A percentile compares a stretch with the other conserved stretches of the same genome.
Evolutionary conservation across 345 rosid genomes (phyloP).

Genomic region (Gossypium turneri): DNA sequence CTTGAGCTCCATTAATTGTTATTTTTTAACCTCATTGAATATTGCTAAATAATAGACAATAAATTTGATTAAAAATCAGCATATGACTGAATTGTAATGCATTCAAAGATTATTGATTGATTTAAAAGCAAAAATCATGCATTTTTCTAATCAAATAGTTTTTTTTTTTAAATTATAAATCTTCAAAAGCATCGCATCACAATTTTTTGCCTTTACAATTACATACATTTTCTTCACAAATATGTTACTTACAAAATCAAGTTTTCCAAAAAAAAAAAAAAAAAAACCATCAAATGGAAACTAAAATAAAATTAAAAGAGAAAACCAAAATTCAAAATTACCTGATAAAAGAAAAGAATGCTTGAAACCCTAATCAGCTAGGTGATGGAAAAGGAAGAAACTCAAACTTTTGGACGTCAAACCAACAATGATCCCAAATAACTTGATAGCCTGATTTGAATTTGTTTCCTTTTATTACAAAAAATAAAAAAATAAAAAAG

Average conservation of each 20-base stretch:
- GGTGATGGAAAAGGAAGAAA: constrained; percentile 81
- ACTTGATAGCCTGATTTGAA: constrained; percentile 34
- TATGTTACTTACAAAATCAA: not conserved
- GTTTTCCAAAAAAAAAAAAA: not conserved
- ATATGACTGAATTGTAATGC: not conserved
- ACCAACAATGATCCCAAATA: constrained; percentile 33
- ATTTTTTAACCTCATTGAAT: not conserved
- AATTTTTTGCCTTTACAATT: not conserved
- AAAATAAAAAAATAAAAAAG: not conserved
- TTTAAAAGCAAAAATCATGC: not conserved
- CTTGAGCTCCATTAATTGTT: not conserved
- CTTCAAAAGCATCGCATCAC: not conserved
- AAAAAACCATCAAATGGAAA: not conserved
- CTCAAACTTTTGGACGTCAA: constrained; percentile 44
- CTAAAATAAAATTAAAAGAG: not conserved
- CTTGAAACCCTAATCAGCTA: constrained; percentile 42
- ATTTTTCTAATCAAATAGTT: not conserved
- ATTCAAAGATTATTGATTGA: not conserved
- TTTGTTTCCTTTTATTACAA: not conserved
- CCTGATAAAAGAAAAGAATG: constrained; percentile 33
- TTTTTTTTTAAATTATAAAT: not conserved
- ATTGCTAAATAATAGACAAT: not conserved
- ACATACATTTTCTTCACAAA: not conserved
- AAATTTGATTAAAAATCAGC: not conserved
- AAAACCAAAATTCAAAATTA: constrained; percentile 2